A percentile compares a stretch with the other conserved stretches of the same genome.
phyloP scores from a whole-genome alignment of 345 rosid genomes.

The Ailanthus altissimus region DNA sequence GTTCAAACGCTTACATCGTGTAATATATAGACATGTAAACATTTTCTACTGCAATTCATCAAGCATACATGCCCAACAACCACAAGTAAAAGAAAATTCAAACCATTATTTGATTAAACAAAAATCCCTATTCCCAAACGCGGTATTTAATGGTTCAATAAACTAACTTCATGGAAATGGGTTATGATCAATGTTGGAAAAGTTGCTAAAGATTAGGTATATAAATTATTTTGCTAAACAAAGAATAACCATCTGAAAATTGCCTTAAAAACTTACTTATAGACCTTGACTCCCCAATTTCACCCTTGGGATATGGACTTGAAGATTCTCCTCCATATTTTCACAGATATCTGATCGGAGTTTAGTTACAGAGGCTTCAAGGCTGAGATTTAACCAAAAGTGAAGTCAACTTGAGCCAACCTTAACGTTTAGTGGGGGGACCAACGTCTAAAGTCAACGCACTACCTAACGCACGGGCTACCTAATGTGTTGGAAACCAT shows the following conservation, averaged over 20 bases:
- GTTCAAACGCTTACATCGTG: background rate
- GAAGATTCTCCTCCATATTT: conserved; percentile 27
- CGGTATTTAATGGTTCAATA: background rate
- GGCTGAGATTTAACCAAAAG: background rate
- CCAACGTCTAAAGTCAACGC: background rate
- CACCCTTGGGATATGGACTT: conserved; percentile 31
- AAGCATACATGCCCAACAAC: background rate
- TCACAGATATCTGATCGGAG: background rate
- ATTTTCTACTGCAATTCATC: background rate
- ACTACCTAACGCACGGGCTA: no score
- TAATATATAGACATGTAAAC: background rate
- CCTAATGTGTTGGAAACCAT: no score
- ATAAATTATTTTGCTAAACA: background rate
- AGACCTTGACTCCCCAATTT: conserved; percentile 48
- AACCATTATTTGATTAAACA: background rate
- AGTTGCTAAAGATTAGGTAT: background rate
- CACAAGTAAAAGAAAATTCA: background rate
- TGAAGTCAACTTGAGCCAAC: background rate
- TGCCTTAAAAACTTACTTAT: conserved; percentile 28
- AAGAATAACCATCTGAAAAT: background rate
- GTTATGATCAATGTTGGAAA: background rate
- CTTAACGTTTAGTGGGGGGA: background rate
- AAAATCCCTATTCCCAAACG: background rate
- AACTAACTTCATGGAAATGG: background rate
- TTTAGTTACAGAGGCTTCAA: background rate